Conservation (phyloP, 2,329 filamentous ascomycete species). For the Cadophora sp. region DNA sequence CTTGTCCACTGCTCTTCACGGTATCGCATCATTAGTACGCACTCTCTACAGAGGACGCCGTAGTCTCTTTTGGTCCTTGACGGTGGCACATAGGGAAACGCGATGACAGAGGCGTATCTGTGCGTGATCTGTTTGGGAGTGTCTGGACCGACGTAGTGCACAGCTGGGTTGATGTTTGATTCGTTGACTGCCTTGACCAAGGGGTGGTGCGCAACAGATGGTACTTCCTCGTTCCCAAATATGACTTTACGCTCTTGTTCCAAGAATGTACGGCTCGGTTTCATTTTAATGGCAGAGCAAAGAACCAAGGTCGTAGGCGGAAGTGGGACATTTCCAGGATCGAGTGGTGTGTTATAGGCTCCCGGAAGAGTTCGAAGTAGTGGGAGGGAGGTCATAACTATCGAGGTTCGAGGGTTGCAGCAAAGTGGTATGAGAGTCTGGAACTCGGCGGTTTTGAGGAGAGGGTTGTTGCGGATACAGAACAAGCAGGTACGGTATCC, state of each 20-base stretch:
- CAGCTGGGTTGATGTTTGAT: slow-evolving; percentile 1
- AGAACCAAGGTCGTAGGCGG: background rate
- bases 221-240: slow-evolving; percentile 3
- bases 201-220: slow-evolving; percentile 6
- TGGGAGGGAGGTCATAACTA: background rate
- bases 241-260: slow-evolving; percentile 9
- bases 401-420: background rate
- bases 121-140: background rate
- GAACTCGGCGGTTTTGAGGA: background rate
- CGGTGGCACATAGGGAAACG: background rate
- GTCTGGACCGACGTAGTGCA: background rate
- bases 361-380: background rate
- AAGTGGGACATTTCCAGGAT: background rate
- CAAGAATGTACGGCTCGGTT: background rate
- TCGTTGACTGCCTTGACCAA: background rate
- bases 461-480: background rate
- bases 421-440: slow-evolving; percentile 1
- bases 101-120: background rate
- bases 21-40: slow-evolving; percentile 4
- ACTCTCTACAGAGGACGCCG: background rate
- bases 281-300: background rate
- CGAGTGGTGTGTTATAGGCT: background rate
- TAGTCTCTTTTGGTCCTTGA: background rate
- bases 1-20: background rate
- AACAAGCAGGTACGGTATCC: background rate